A percentile compares a stretch with the other conserved stretches of the same genome.
These are phyloP conservation scores for Plasmopara muralis DNA, from an alignment of 352 stramenopile genomes.

Conservation along the genomic window DNA sequence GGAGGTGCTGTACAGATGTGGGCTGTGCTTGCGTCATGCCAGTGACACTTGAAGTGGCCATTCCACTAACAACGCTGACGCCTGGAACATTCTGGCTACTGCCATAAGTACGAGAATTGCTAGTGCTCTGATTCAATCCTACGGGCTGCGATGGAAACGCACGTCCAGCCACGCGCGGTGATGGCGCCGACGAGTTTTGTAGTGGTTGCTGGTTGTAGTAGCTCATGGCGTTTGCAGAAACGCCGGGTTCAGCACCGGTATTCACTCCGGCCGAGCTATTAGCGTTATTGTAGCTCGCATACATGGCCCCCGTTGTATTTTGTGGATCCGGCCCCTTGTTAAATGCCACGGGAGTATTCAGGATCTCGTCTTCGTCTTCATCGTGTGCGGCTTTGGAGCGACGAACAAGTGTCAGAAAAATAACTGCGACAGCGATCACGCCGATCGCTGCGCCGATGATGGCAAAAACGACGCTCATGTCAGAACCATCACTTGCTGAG, in stretches of 20 bases:
- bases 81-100: conserved; percentile 9
- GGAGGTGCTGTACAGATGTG: conserved; percentile 17
- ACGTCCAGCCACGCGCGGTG: conserved; percentile 36
- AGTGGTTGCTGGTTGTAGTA: conserved; percentile 53
- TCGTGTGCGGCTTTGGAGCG: conserved; percentile 52
- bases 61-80: conserved; percentile 5
- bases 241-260: conserved; percentile 8
- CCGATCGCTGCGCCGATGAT: conserved; percentile 72
- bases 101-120: conserved; percentile 8
- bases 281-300: conserved; percentile 1
- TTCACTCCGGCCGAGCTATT: conserved; percentile 7
- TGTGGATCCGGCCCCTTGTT: conserved; percentile 35
- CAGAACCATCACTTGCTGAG: conserved; percentile 23
- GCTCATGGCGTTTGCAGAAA: conserved; percentile 32
- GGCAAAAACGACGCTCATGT: conserved; percentile 71
- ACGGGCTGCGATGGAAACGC: conserved; percentile 39
- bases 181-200: conserved; percentile 33
- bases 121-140: conserved; percentile 16
- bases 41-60: conserved; percentile 3
- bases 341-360: conserved; percentile 27
- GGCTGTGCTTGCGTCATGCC: conserved; percentile 12
- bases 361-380: conserved; percentile 59
- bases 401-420: conserved; percentile 71
- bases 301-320: conserved; percentile 23
- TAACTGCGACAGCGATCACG: conserved; percentile 71